phyloP scores from a whole-genome alignment of 1,284 basidiomycete species.

The Macrocystidia cucumis region DNA sequence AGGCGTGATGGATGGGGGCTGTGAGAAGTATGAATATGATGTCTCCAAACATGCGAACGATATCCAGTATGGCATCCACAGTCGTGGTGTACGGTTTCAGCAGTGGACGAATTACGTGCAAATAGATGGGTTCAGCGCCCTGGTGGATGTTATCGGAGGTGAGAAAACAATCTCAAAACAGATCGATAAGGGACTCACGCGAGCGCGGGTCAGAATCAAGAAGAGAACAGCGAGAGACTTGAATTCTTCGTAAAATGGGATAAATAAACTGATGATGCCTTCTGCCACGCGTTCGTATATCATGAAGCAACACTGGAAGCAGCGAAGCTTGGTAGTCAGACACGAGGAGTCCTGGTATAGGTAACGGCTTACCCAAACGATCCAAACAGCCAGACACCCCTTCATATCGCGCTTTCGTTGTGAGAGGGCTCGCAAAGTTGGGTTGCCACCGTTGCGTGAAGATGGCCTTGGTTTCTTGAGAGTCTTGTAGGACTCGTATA shows the following conservation, averaged over 20 bases:
- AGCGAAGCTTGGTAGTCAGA: not conserved
- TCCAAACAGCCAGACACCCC: constrained; percentile 73
- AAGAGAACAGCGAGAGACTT: constrained; percentile 66
- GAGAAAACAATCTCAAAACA: constrained; percentile 3
- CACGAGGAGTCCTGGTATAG: constrained; percentile 7
- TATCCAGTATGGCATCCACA: constrained; percentile 53
- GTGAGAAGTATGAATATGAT: constrained; percentile 48
- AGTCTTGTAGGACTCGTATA: constrained; percentile 78
- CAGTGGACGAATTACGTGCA: constrained; percentile 65
- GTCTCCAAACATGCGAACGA: constrained; percentile 53
- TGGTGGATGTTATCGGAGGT: constrained; percentile 19
- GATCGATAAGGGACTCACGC: constrained; percentile 37
- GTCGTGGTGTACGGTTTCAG: constrained; percentile 59
- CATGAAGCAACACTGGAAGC: constrained; percentile 49
- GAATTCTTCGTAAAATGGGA: constrained; percentile 75
- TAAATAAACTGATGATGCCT: constrained; percentile 52
- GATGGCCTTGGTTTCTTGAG: constrained; percentile 60
- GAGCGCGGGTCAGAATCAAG: constrained; percentile 63
- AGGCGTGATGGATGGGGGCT: constrained; percentile 41
- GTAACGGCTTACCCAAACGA: constrained; percentile 60
- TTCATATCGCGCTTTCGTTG: constrained; percentile 78
- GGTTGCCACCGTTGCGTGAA: constrained; percentile 48
- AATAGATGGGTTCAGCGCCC: constrained; percentile 75
- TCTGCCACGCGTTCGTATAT: constrained; percentile 61
- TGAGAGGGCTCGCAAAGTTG: constrained; percentile 55